Conservation (phyloP, 2,329 filamentous ascomycete species). For the Diplodia sapinea region DNA sequence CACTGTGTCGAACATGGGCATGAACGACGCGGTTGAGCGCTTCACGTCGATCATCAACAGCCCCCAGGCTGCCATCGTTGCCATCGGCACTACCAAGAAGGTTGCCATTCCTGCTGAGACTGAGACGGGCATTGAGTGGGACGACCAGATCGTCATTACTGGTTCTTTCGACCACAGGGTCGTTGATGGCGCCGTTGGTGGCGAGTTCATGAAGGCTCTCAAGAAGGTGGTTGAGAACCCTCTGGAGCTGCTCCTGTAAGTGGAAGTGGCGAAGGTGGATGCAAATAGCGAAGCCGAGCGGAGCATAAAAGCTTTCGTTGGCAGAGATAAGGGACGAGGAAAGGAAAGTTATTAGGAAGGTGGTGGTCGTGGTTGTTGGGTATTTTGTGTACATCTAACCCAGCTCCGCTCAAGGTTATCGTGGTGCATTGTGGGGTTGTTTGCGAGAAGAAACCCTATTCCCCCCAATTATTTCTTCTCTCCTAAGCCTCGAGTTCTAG, state of each 20-base stretch:
- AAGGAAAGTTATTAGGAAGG: conserved; percentile 3
- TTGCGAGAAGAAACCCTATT: conserved; percentile 15
- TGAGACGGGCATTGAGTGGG: conserved; percentile 90
- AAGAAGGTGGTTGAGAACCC: conserved; percentile 99
- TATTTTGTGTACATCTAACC: conserved; percentile 30
- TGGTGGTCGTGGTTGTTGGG: conserved; percentile 20
- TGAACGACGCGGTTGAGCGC: conserved; percentile 94
- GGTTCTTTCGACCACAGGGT: conserved; percentile 99
- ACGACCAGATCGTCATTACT: conserved; percentile 95
- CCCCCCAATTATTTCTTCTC: conserved; percentile 23
- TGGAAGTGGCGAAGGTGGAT: neutral
- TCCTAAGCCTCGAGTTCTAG: conserved; percentile 16
- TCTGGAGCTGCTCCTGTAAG: conserved; percentile 86
- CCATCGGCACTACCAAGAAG: conserved; percentile 94
- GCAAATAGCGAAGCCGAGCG: conserved; percentile 17
- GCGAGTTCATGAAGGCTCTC: conserved; percentile 94
- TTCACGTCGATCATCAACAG: conserved; percentile 99
- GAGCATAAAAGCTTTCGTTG: neutral
- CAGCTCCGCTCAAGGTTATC: conserved; percentile 17
- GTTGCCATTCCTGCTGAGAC: conserved; percentile 83
- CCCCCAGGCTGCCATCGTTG: conserved; percentile 92
- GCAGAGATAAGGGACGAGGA: neutral
- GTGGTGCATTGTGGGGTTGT: conserved; percentile 16
- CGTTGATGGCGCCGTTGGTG: conserved; percentile 93
- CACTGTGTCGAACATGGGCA: conserved; percentile 99